These are phyloP conservation scores for Lasiosphaeriaceae sp. DNA, from an alignment of 495 filamentous ascomycete genomes.

Conservation along the genomic window DNA sequence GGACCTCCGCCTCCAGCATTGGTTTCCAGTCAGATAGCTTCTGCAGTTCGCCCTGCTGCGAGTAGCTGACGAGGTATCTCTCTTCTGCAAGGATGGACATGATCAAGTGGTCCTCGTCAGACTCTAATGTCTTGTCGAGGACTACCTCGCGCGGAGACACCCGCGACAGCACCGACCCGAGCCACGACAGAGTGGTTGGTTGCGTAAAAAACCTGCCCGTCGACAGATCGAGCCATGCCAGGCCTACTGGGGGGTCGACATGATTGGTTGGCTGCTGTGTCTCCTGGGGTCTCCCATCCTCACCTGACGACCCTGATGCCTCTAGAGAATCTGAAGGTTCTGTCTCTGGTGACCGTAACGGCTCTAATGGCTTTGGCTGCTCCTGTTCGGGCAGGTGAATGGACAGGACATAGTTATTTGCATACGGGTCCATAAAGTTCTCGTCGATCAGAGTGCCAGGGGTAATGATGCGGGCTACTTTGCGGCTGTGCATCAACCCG, in stretches of 20 bases:
- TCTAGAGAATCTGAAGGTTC: no score
- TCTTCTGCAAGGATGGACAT: constrained; percentile 51
- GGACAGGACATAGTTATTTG: constrained; percentile 87
- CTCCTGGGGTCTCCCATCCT: not conserved
- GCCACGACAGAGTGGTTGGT: constrained; percentile 62
- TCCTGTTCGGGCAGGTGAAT: constrained; percentile 46
- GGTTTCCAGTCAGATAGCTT: constrained; percentile 64
- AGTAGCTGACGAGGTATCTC: constrained; percentile 54
- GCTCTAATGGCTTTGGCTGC: no score
- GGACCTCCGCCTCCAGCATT: constrained; percentile 67
- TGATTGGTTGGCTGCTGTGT: constrained; percentile 1
- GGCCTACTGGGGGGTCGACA: constrained; percentile 51
- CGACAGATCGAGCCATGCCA: constrained; percentile 93
- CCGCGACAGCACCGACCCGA: constrained; percentile 74
- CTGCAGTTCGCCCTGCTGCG: constrained; percentile 41
- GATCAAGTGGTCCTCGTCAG: constrained; percentile 38
- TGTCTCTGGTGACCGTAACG: no score
- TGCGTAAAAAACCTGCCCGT: constrained; percentile 93
- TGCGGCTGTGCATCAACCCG: constrained; percentile 76
- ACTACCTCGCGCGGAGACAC: constrained; percentile 85
- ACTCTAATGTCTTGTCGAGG: constrained; percentile 59
- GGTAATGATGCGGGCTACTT: constrained; percentile 81
- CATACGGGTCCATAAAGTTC: constrained; percentile 87
- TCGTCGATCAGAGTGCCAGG: constrained; percentile 96
- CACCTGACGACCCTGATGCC: no score